Evolutionary conservation across 768 basidiomycete genomes (phyloP).

Genomic region (Naganishia kalamii): DNA sequence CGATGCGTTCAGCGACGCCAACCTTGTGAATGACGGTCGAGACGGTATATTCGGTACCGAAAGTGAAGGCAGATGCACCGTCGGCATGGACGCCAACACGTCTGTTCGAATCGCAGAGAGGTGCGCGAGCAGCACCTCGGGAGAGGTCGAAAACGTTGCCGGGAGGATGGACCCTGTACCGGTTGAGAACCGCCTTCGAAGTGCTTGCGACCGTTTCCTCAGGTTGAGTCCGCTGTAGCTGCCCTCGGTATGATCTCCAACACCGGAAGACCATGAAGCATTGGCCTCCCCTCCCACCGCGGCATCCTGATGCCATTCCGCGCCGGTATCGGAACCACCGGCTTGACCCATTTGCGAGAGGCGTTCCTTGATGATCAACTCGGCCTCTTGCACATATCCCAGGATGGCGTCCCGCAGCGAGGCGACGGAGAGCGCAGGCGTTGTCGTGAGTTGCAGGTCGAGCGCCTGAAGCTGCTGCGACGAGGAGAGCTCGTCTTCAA

Average conservation of each 20-base stretch:
- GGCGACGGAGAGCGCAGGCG: constrained; percentile 18
- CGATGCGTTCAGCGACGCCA: constrained; percentile 17
- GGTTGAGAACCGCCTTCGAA: constrained; percentile 15
- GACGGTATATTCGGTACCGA: constrained; percentile 16
- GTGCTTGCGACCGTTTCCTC: constrained; percentile 7
- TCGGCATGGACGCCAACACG: constrained; percentile 32
- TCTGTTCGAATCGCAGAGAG: constrained; percentile 35
- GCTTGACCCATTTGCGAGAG: constrained; percentile 21
- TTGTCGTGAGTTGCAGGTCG: constrained; percentile 3
- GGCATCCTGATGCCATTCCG: constrained; percentile 13
- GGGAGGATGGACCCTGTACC: constrained; percentile 16
- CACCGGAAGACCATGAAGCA: background rate
- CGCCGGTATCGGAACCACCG: background rate
- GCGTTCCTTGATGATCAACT: constrained; percentile 31
- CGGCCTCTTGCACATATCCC: constrained; percentile 42
- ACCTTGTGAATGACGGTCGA: constrained; percentile 20
- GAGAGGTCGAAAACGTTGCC: constrained; percentile 5
- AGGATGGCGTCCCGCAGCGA: constrained; percentile 38
- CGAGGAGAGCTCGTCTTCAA: constrained; percentile 8
- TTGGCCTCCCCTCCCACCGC: background rate
- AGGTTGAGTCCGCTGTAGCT: constrained; percentile 11
- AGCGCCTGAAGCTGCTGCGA: constrained; percentile 13
- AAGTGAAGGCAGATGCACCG: constrained; percentile 17
- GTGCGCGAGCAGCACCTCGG: constrained; percentile 30
- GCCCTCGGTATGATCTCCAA: background rate